phyloP scores from a whole-genome alignment of 805 yeast genomes.

The Zygosaccharomyces rouxii region DNA sequence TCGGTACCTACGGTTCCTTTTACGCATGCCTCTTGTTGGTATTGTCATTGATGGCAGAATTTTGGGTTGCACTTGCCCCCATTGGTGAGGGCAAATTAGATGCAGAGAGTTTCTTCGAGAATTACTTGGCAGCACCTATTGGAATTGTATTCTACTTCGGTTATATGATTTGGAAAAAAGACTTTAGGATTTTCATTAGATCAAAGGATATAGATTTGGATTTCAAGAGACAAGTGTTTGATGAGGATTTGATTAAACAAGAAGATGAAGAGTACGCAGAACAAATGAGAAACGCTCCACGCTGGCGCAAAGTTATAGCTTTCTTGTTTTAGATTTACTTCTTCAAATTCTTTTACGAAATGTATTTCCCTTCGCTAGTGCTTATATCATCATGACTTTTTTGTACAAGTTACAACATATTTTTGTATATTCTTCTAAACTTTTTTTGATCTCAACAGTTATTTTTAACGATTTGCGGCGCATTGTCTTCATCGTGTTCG shows the following conservation, averaged over 20 bases:
- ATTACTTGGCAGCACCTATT: conserved; percentile 46
- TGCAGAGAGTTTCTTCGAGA: conserved; percentile 44
- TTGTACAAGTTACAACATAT: background rate
- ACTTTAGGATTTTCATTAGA: conserved; percentile 38
- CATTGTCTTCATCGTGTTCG: background rate
- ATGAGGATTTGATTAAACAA: conserved; percentile 33
- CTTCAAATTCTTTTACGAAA: background rate
- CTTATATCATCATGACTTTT: background rate
- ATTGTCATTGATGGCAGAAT: conserved; percentile 53
- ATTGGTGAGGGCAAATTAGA: conserved; percentile 34
- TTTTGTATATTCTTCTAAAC: background rate
- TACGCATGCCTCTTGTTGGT: conserved; percentile 47
- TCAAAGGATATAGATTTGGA: conserved; percentile 32
- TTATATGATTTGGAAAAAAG: conserved; percentile 45
- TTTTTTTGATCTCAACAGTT: background rate
- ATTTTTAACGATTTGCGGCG: background rate
- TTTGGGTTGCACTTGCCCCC: conserved; percentile 64
- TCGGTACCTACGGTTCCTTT: conserved; percentile 51
- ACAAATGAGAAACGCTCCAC: conserved; percentile 29
- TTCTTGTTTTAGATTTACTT: conserved; percentile 32
- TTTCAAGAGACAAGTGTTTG: conserved; percentile 32
- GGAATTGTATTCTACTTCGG: conserved; percentile 41
- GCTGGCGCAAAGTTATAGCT: conserved; percentile 25
- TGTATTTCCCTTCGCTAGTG: background rate
- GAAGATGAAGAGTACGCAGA: conserved; percentile 33